A percentile compares a stretch with the other conserved stretches of the same genome.
phyloP scores from a whole-genome alignment of 257 asterid species.

The Coffea canephora region DNA sequence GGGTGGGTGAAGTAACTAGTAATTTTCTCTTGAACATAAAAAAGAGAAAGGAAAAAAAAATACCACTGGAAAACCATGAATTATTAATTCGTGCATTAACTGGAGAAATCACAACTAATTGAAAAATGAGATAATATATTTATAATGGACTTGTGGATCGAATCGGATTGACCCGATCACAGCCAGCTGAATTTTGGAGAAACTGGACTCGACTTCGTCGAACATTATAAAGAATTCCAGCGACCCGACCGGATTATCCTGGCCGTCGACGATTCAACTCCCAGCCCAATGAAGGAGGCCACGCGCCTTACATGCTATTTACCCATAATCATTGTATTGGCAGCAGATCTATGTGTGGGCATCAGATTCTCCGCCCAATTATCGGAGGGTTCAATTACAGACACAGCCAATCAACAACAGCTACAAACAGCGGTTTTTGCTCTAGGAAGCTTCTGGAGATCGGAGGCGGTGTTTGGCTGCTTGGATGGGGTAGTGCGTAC shows the following conservation, averaged over 20 bases:
- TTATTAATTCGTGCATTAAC: background rate
- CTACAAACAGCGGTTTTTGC: conserved; percentile 70
- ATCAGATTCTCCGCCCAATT: conserved; percentile 76
- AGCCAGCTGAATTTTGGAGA: too few relatives aligned
- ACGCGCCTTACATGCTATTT: conserved; percentile 14
- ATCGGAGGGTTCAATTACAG: conserved; percentile 26
- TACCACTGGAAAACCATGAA: too few relatives aligned
- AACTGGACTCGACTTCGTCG: too few relatives aligned
- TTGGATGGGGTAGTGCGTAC: conserved; percentile 75
- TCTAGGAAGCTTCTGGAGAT: conserved; percentile 97
- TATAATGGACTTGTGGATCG: background rate
- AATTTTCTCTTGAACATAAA: too few relatives aligned
- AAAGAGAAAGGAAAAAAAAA: too few relatives aligned
- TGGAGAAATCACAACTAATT: background rate
- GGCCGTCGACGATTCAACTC: background rate
- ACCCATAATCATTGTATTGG: conserved; percentile 26
- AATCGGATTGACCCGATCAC: background rate
- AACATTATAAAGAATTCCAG: background rate
- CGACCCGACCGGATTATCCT: background rate
- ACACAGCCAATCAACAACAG: conserved; percentile 40
- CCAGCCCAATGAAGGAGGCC: conserved; percentile 20
- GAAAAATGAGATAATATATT: too few relatives aligned
- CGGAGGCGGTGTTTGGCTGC: conserved; percentile 93
- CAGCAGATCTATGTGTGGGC: conserved; percentile 33
- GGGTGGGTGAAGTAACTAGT: background rate